Evolutionary conservation across 2,329 filamentous ascomycete genomes (phyloP).

Genomic region (Aspergillus bombycis): DNA sequence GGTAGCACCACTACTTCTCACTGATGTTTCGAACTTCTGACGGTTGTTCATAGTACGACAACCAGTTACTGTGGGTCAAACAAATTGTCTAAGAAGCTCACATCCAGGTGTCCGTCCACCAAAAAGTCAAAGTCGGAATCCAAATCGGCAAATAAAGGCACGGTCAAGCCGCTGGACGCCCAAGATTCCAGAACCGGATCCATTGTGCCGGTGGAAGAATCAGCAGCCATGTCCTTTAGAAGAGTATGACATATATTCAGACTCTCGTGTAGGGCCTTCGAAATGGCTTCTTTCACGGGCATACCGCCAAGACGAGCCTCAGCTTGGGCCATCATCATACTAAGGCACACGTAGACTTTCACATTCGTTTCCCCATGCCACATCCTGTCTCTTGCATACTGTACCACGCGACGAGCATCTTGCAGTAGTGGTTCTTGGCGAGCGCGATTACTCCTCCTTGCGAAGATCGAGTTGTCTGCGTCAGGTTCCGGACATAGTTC

Average conservation of each 20-base stretch:
- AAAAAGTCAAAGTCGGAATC: neutral
- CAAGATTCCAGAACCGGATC: neutral
- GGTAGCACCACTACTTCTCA: neutral
- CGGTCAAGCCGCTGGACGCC: neutral
- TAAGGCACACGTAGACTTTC: conserved; percentile 33
- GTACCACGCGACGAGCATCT: conserved; percentile 24
- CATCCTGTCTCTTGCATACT: conserved; percentile 30
- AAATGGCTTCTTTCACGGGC: conserved; percentile 7
- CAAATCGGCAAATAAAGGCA: neutral
- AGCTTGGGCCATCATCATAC: conserved; percentile 29
- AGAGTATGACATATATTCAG: conserved; percentile 9
- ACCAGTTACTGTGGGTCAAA: neutral
- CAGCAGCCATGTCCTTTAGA: neutral
- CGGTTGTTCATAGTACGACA: neutral
- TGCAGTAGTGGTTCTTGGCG: conserved; percentile 17
- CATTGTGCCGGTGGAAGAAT: neutral
- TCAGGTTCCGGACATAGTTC: conserved; percentile 20
- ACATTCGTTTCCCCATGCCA: conserved; percentile 36
- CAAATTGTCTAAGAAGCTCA: neutral
- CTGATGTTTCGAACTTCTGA: neutral
- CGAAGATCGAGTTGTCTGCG: conserved; percentile 15
- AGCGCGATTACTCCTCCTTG: conserved; percentile 14
- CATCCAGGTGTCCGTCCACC: neutral
- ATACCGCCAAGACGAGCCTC: conserved; percentile 19
- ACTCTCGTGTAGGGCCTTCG: conserved; percentile 6